Evolutionary conservation across 2,329 filamentous ascomycete species (phyloP).

Genomic region (Fusarium liriodendri): DNA sequence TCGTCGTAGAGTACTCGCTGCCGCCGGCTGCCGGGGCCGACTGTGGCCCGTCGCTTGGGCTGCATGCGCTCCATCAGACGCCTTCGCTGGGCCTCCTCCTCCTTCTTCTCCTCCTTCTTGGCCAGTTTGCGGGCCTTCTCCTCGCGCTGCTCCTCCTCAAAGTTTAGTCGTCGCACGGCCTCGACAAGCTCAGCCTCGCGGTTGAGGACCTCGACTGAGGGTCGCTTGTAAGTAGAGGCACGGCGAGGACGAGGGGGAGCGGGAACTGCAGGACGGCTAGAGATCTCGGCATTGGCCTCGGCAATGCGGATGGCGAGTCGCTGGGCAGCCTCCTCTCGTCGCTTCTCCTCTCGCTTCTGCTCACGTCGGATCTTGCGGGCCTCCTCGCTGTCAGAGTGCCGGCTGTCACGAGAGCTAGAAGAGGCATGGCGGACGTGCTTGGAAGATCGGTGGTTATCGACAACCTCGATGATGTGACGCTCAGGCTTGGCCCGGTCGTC

Average conservation of each 20-base stretch:
- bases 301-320: constrained; percentile 51
- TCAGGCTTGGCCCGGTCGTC: constrained; percentile 49
- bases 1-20: constrained; percentile 52
- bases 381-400: constrained; percentile 46
- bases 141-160: constrained; percentile 48
- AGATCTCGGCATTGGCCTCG: constrained; percentile 56
- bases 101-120: constrained; percentile 45
- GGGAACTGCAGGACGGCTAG: constrained; percentile 50
- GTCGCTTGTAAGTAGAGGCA: constrained; percentile 38
- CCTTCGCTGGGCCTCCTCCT: constrained; percentile 53
- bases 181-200: constrained; percentile 50
- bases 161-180: constrained; percentile 46
- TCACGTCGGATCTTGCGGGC: constrained; percentile 37
- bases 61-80: constrained; percentile 56
- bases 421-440: constrained; percentile 52
- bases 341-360: constrained; percentile 42
- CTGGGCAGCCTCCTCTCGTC: constrained; percentile 41
- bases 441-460: constrained; percentile 45
- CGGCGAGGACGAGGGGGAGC: constrained; percentile 37
- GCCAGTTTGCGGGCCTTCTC: constrained; percentile 44
- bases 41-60: constrained; percentile 51
- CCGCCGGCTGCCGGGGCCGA: constrained; percentile 51
- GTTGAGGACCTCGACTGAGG: constrained; percentile 38
- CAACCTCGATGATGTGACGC: constrained; percentile 52
- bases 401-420: constrained; percentile 50